Evolutionary conservation across 2,329 filamentous ascomycete genomes (phyloP).

Genomic region (Cucurbitaria berberidis): DNA sequence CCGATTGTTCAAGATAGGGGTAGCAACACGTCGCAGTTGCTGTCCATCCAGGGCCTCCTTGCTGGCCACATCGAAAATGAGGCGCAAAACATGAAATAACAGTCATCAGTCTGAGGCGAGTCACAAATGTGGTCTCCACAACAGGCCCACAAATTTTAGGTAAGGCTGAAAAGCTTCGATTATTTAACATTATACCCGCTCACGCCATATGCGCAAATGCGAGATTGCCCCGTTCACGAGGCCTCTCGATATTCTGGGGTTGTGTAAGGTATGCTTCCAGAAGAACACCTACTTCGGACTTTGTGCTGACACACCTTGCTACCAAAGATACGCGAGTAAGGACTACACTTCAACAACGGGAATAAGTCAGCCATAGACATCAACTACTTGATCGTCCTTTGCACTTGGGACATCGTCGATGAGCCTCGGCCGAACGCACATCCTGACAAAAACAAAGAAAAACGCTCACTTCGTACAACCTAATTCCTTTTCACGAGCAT

Average conservation of each 20-base stretch:
- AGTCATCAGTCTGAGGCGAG: constrained; percentile 10
- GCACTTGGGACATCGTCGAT: neutral
- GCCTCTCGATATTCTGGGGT: neutral
- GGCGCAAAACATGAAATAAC: constrained; percentile 4
- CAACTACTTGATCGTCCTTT: no score
- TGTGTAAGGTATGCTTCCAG: neutral
- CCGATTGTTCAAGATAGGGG: neutral
- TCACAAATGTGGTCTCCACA: constrained; percentile 8
- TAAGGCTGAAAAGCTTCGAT: constrained; percentile 30
- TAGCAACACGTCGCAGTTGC: neutral
- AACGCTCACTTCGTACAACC: neutral
- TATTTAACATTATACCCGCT: constrained; percentile 14
- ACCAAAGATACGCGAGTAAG: neutral
- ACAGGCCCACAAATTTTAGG: constrained; percentile 11
- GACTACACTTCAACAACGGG: neutral
- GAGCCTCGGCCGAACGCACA: neutral
- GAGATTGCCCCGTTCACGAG: constrained; percentile 2
- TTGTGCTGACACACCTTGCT: neutral
- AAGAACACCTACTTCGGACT: neutral
- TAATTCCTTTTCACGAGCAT: neutral
- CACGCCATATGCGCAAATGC: constrained; percentile 23
- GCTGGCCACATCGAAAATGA: neutral
- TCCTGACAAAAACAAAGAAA: neutral
- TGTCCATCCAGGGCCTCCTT: neutral
- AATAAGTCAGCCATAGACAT: neutral